Base-by-base conservation (phyloP, 495 filamentous ascomycete genomes). In the Friedmanniomyces endolithicus region DNA sequence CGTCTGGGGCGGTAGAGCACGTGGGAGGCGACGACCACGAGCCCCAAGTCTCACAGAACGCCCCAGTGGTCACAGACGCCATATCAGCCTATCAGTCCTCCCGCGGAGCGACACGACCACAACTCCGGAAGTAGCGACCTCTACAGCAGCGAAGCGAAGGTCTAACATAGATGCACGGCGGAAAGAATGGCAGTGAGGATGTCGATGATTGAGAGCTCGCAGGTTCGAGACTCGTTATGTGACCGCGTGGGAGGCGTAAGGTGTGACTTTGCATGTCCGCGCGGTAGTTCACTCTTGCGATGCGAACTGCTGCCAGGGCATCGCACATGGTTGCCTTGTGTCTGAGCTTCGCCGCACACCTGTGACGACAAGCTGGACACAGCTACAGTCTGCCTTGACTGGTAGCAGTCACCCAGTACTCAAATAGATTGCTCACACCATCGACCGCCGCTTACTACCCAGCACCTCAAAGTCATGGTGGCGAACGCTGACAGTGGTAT, bases 41-140 rank as follows among this genome's bases (percentile, higher is more conserved):
- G 80, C 81, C 29, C 83, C 82, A 23, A 83, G 76, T 54, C 69
- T 87, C 46, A 76, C 70, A 24, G 81, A 82, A 58, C 64, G 81
- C 24, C 75, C 81, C 7, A 75, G 69, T 59, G 79, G 81, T 11
- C 59, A 61, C 50, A 53, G 24, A 45, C 40, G 59, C 2, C 23
- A 25, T 3, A 39, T 61, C 43, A 57, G 54, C 17, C 37, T 57
- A 12, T n/a, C 51, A 16, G 45, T 51, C 19, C 50, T 55, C 23
- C 44, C 50, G 33, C 16, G 33, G 45, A 6, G 20, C 23, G 50
- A 41, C 17, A 3, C 37, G 17, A 41, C 2, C 17, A 14, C n/a
- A n/a, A n/a, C 12, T 12, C 39, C 4, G 39, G 39, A 43, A 31
- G 27, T 9, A 31, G 27, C 27, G 39, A 43, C 20, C 12, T 17